Conservation (phyloP, 768 basidiomycete species). For the Psilocybe cubensis region DNA sequence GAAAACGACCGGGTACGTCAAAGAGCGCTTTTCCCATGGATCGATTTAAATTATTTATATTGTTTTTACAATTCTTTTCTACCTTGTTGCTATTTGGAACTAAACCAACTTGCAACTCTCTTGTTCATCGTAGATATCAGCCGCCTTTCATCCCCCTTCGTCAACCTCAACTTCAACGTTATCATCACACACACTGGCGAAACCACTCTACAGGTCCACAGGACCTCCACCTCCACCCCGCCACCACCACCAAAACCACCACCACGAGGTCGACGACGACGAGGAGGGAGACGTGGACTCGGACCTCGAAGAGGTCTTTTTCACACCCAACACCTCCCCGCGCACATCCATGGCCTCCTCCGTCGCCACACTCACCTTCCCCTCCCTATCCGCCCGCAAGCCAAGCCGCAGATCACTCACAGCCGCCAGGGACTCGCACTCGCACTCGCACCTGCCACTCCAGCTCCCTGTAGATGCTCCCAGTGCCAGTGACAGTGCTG, state of each 20-base stretch:
- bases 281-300: conserved; percentile 27
- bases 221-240: not conserved
- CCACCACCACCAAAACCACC: not conserved
- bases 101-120: too few relatives aligned
- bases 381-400: conserved; percentile 19
- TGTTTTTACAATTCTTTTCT: too few relatives aligned
- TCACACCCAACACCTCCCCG: conserved; percentile 63
- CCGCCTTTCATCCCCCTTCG: not conserved
- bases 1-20: conserved; percentile 2
- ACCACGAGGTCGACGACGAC: conserved; percentile 9
- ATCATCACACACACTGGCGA: conserved; percentile 6
- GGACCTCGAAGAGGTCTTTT: conserved; percentile 55
- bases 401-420: conserved; percentile 28
- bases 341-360: conserved; percentile 48
- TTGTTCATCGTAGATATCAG: not conserved
- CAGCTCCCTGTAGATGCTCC: too few relatives aligned
- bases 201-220: not conserved
- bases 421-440: conserved; percentile 8
- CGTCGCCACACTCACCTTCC: conserved; percentile 27
- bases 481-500: too few relatives aligned
- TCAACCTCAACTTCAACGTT: too few relatives aligned
- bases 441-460: conserved; percentile 6
- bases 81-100: not conserved
- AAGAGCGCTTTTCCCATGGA: not conserved
- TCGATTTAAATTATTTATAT: not conserved